These are phyloP conservation scores for Cucurbita moschata DNA, from an alignment of 306 rosid genomes.

Conservation along the genomic window DNA sequence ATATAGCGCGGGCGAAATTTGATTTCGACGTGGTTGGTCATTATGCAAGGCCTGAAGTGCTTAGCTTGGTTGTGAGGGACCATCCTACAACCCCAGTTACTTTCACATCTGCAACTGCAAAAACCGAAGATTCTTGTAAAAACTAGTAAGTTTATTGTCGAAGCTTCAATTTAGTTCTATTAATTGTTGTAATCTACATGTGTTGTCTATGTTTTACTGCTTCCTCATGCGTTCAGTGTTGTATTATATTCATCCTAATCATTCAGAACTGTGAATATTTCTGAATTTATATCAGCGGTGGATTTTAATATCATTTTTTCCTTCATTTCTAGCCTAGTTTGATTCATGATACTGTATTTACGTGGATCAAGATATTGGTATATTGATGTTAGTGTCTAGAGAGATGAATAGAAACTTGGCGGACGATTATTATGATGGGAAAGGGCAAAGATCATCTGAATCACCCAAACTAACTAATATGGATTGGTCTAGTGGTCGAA, in stretches of 20 bases:
- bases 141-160: neutral
- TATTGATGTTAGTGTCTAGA: too few species aligned
- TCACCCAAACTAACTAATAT: too few species aligned
- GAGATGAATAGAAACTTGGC: too few species aligned
- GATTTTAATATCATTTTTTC: neutral
- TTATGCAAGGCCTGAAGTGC: conserved; percentile 79
- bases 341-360: neutral
- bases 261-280: neutral
- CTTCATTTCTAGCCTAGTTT: neutral
- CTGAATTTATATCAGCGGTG: neutral
- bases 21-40: conserved; percentile 93
- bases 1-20: conserved; percentile 63
- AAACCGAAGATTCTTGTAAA: conserved; percentile 27
- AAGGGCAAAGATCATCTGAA: neutral
- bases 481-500: too few species aligned
- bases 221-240: neutral
- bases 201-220: neutral
- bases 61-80: conserved; percentile 65
- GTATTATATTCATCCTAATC: neutral
- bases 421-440: neutral
- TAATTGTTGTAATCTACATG: neutral
- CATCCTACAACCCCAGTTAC: conserved; percentile 58
- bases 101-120: conserved; percentile 41
- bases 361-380: neutral
- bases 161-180: neutral